These are phyloP conservation scores for Exophiala xenobiotica DNA, from an alignment of 2,329 filamentous ascomycete genomes.

Conservation along the genomic window DNA sequence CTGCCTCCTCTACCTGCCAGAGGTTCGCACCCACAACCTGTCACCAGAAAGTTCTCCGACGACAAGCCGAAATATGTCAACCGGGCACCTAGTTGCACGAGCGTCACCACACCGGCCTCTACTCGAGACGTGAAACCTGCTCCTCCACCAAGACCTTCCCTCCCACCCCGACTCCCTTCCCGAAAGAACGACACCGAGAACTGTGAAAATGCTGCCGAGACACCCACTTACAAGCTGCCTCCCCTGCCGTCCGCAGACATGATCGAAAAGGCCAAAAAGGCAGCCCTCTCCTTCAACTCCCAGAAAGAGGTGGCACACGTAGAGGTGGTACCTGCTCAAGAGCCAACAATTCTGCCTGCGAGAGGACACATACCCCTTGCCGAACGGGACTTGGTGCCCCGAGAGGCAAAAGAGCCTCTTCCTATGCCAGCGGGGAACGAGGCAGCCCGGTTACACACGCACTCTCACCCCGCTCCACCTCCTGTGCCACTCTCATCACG, in stretches of 20 bases:
- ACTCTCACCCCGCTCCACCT: constrained; percentile 36
- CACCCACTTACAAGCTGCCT: constrained; percentile 29
- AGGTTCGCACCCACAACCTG: constrained; percentile 29
- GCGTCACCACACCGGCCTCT: constrained; percentile 16
- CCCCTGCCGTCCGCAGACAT: constrained; percentile 36
- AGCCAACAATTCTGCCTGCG: neutral
- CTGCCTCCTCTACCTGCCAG: constrained; percentile 57
- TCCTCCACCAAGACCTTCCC: constrained; percentile 21
- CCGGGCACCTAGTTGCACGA: constrained; percentile 37
- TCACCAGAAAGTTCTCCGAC: constrained; percentile 32
- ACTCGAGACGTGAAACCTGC: constrained; percentile 19
- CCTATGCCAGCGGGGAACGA: too few relatives aligned
- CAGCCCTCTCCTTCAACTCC: constrained; percentile 44
- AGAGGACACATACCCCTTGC: neutral
- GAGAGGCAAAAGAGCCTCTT: neutral
- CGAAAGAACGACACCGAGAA: constrained; percentile 17
- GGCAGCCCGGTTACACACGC: too few relatives aligned
- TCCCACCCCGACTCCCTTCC: constrained; percentile 29
- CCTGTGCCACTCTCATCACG: constrained; percentile 56
- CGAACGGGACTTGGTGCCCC: neutral
- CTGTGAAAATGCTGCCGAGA: constrained; percentile 21
- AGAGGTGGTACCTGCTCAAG: constrained; percentile 4
- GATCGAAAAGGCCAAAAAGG: constrained; percentile 40
- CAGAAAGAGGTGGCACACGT: constrained; percentile 20
- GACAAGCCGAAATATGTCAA: constrained; percentile 41